Evolutionary conservation across 176 grass and related monocot genomes (phyloP).

Genomic region (Phragmites australis): DNA sequence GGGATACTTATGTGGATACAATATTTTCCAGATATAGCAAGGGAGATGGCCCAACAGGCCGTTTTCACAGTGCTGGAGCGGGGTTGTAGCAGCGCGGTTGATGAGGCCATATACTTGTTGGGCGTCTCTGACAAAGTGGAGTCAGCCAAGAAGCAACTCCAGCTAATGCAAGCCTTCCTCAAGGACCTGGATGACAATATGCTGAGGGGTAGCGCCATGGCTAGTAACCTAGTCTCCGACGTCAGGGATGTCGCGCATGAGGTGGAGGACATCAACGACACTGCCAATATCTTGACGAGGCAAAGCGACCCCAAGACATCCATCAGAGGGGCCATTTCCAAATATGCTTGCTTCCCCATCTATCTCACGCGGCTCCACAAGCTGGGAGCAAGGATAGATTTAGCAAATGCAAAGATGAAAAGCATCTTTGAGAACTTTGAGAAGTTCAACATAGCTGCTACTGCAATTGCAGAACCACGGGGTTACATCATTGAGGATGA

Average conservation of each 20-base stretch:
- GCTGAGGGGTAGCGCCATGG: background rate
- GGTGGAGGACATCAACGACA: background rate
- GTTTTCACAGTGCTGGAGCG: background rate
- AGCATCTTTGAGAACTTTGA: background rate
- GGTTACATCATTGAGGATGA: background rate
- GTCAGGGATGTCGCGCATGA: background rate
- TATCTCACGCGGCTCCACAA: background rate
- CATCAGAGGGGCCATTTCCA: background rate
- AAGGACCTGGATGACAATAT: background rate
- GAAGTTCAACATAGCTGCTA: background rate
- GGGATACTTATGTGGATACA: background rate
- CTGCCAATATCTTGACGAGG: background rate
- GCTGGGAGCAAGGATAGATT: background rate
- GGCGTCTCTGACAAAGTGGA: background rate
- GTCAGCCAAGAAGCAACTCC: background rate
- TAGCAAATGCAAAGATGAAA: background rate
- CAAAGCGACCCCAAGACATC: background rate
- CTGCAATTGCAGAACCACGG: background rate
- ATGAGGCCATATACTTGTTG: background rate
- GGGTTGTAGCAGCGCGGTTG: background rate
- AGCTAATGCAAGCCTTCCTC: background rate
- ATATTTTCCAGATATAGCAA: background rate
- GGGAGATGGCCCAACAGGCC: background rate
- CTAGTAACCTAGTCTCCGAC: background rate
- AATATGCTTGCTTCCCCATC: background rate